Evolutionary conservation across 139 green algal species (phyloP), one percentile per base, ranked within the genome.

Genomic region (Pseudopediastrum boryanum): DNA sequence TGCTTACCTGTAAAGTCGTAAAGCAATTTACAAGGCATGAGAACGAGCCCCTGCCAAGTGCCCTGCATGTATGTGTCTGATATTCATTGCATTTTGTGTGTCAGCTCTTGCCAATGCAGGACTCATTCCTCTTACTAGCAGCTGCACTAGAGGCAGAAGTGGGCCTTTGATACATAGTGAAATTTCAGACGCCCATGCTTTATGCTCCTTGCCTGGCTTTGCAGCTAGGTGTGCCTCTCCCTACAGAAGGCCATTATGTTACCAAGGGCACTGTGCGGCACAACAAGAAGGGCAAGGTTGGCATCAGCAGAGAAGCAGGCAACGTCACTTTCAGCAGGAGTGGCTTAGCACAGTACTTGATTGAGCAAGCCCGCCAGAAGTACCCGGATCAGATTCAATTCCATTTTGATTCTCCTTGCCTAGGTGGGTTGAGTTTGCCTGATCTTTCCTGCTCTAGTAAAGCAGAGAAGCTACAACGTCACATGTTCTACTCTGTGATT

Each of bases 191-290:
- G 23, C 4, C n/a, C 25, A 21, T 43, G 6, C 66, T 0, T 44
- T 59, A n/a, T 9, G 27, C 16, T 41, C 29, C 5, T 6, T 9
- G 29, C 41, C 66, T 27, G 29, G 13, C 29, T n/a, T 44, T 65
- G 33, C 79, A 85, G 80, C 43, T 85, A 58, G 80, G 80, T 64
- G 67, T 88, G 36, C 80, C 72, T 46, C 66, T 88, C 56, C 84
- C 84, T 9, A 78, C 56, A 2, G 67, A 85, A 25, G 70, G 69
- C n/a, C 42, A 84, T 33, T 83, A 54, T 52, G 56, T 72, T 2
- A 81, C 76, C 39, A 80, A 85, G 72, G 87, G 87, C 61, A 89
- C 82, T 50, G 87, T 92, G 35, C 77, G 71, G 10, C 80, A 88
- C 64, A 46, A 62, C 41, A 62, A 66, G 27, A 83, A 85, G 52